Conservation (phyloP, 768 basidiomycete species). For the Dioszegia aurantiaca region DNA sequence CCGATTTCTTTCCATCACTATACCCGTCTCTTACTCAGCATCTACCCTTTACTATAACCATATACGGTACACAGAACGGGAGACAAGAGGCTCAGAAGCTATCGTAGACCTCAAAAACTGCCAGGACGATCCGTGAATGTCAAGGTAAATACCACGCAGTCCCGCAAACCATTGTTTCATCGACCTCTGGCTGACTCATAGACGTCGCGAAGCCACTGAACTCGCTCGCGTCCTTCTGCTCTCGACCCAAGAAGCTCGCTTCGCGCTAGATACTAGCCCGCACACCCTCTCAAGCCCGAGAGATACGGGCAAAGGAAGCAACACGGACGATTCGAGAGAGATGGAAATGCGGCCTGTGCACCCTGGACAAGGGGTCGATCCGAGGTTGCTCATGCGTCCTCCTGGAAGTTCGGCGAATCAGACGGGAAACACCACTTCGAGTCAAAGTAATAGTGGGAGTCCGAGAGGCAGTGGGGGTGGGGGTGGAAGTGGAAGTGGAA, state of each 20-base stretch:
- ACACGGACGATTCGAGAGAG: constrained; percentile 32
- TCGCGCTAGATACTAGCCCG: constrained; percentile 5
- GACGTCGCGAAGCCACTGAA: constrained; percentile 46
- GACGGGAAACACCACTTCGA: not conserved
- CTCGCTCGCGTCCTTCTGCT: constrained; percentile 36
- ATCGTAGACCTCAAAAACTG: not conserved
- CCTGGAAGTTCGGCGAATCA: constrained; percentile 6
- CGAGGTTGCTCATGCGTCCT: constrained; percentile 24
- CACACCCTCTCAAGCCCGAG: constrained; percentile 15
- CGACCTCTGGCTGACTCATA: constrained; percentile 8
- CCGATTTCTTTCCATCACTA: constrained; percentile 12
- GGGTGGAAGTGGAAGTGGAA: not conserved
- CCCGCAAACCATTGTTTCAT: not conserved
- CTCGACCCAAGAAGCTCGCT: constrained; percentile 35
- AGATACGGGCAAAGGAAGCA: constrained; percentile 14
- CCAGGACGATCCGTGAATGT: constrained; percentile 10
- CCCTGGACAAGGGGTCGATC: constrained; percentile 14
- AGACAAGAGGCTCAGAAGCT: not conserved
- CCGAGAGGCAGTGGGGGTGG: not conserved
- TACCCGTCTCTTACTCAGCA: not conserved
- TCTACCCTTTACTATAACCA: no score
- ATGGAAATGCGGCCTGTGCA: constrained; percentile 27
- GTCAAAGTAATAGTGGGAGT: not conserved
- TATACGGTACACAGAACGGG: not conserved
- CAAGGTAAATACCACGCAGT: constrained; percentile 2